A percentile compares a stretch with the other conserved stretches of the same genome.
Evolutionary conservation across 2,329 filamentous ascomycete species (phyloP).

Genomic region (Cytospora piceicola): DNA sequence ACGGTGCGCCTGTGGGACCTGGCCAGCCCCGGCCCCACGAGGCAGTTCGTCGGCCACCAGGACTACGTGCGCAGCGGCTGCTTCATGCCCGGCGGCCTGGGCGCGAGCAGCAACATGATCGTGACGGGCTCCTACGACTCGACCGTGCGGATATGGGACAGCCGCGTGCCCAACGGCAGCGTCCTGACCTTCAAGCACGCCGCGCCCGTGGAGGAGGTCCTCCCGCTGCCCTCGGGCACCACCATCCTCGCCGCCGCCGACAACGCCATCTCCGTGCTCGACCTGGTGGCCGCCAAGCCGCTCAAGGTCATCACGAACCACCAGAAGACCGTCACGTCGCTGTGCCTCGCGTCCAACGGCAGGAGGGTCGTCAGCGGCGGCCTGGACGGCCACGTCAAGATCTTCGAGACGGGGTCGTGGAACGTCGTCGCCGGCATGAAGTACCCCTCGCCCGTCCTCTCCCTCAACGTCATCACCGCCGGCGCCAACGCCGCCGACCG

Average conservation of each 20-base stretch:
- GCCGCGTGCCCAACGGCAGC: constrained; percentile 66
- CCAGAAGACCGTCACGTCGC: constrained; percentile 93
- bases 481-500: constrained; percentile 77
- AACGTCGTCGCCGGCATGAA: constrained; percentile 95
- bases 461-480: constrained; percentile 74
- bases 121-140: constrained; percentile 94
- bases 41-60: constrained; percentile 81
- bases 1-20: constrained; percentile 95
- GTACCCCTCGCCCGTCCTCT: constrained; percentile 88
- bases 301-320: constrained; percentile 88
- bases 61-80: constrained; percentile 90
- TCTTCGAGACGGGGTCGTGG: constrained; percentile 93
- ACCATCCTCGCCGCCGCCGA: constrained; percentile 83
- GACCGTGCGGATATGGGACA: constrained; percentile 93
- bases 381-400: constrained; percentile 93
- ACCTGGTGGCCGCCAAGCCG: constrained; percentile 88
- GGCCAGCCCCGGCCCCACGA: constrained; percentile 74
- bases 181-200: constrained; percentile 96
- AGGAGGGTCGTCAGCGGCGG: constrained; percentile 83
- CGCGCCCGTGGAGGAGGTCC: constrained; percentile 85
- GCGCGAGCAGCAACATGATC: constrained; percentile 70
- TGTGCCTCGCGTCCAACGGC: constrained; percentile 80
- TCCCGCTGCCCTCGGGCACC: constrained; percentile 84
- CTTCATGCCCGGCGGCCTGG: constrained; percentile 75
- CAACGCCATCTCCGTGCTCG: constrained; percentile 86